Evolutionary conservation across 345 rosid genomes (phyloP), one percentile per base, ranked within the genome.

Genomic region (Camelina hispida): DNA sequence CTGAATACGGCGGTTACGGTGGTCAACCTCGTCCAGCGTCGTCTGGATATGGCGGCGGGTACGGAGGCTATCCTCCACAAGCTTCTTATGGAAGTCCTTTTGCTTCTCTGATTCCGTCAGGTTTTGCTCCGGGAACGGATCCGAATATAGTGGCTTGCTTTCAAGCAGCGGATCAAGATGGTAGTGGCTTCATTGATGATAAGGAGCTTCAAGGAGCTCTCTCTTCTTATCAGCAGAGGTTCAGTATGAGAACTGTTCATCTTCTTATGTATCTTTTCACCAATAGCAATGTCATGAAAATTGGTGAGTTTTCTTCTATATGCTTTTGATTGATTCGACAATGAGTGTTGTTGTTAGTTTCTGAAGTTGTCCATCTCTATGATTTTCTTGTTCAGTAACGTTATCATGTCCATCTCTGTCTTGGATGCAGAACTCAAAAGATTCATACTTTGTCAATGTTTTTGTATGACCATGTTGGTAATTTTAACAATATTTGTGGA

Each of bases 251-350:
- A 68, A 91, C 97, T 9, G 93, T 95, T 73, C 93, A 76, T 69
- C 91, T 95, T 61, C 87, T 91, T 71, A 92, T 95, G 90, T 95
- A 87, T 79, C 82, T 80, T 34, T 95, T 90, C 85, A 92, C 97
- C 28, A 85, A 87, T 62, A 79, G 79, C 81, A 95, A 91, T 80
- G 68, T 74, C 55, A 84, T 90, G 69, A 88, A 83, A 79, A 89
- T 94, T 57, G 98, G 98, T 91, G 35, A 87, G 81, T 44, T 35
- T 44, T 18, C 4, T 43, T 43, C 48, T 43, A 42, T 42, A 42
- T 42, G 13, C 46, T 42, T 15, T 52, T 1, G 5, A 3, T 44
- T 68, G 12, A 32, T 17, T 53, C 6, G 3, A 44, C 48, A 0
- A 43, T 1, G 56, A 40, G 7, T 7, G 37, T 34, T 34, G 7